Conservation (phyloP, 2,329 filamentous ascomycete genomes). For the Calonectria pteridis region DNA sequence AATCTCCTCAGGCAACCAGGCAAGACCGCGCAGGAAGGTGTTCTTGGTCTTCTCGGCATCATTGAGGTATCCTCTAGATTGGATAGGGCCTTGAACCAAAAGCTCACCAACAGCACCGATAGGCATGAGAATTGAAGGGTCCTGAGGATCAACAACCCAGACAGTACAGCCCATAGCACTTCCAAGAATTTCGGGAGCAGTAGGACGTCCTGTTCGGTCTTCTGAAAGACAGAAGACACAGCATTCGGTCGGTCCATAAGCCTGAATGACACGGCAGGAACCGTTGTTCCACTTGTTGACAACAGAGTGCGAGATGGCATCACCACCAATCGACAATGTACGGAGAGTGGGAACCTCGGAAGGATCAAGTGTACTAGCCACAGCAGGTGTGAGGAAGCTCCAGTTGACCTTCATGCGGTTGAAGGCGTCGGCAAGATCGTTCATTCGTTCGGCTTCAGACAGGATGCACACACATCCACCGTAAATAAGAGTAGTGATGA, state of each 20-base stretch:
- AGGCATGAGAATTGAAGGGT: constrained; percentile 6
- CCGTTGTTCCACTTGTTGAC: constrained; percentile 4
- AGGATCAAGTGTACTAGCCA: background rate
- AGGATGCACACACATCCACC: constrained; percentile 42
- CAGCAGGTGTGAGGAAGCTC: constrained; percentile 20
- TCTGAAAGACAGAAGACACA: constrained; percentile 1
- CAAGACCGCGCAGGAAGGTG: background rate
- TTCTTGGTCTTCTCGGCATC: background rate
- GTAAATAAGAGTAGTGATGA: constrained; percentile 31
- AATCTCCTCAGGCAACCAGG: constrained; percentile 1
- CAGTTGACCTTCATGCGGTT: constrained; percentile 31
- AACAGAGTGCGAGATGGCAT: background rate
- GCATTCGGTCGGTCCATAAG: constrained; percentile 10
- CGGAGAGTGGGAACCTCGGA: background rate
- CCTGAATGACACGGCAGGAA: background rate
- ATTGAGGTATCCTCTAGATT: constrained; percentile 10
- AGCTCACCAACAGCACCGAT: constrained; percentile 16
- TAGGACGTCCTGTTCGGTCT: background rate
- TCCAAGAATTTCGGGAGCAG: background rate
- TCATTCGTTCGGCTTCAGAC: constrained; percentile 32
- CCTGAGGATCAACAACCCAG: constrained; percentile 12
- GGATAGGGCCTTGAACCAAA: constrained; percentile 10
- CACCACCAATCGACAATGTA: background rate
- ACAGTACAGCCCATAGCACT: background rate
- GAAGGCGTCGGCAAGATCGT: constrained; percentile 32